These are phyloP conservation scores for Solanum clarkiae DNA, from an alignment of 257 asterid genomes.

Conservation along the genomic window DNA sequence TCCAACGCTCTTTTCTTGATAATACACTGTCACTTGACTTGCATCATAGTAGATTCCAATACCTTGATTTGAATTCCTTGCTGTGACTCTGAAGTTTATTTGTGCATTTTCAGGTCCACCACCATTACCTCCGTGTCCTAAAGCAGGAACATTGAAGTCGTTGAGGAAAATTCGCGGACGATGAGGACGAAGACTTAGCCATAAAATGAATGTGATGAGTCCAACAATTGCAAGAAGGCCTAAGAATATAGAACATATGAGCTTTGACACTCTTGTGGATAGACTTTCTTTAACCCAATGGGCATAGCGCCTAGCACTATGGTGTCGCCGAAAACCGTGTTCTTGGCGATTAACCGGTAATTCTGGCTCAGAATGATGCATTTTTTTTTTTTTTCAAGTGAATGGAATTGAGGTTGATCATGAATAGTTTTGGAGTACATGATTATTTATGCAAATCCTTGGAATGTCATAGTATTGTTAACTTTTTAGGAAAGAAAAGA, in stretches of 20 bases:
- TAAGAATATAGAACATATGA: conserved; percentile 53
- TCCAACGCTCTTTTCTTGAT: conserved; percentile 32
- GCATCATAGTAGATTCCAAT: conserved; percentile 61
- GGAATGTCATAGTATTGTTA: neutral
- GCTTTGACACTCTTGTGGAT: conserved; percentile 60
- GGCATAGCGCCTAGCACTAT: conserved; percentile 60
- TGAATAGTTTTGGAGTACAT: neutral
- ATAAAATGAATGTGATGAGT: conserved; percentile 60
- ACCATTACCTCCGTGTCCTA: conserved; percentile 15
- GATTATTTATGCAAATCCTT: neutral
- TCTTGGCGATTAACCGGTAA: conserved; percentile 26
- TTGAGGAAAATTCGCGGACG: conserved; percentile 64
- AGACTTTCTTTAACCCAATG: conserved; percentile 74
- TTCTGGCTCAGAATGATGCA: conserved; percentile 8
- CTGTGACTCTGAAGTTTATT: conserved; percentile 48
- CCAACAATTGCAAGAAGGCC: conserved; percentile 52
- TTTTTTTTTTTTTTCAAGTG: neutral
- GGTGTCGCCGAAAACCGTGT: too few relatives aligned
- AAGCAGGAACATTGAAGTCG: conserved; percentile 42
- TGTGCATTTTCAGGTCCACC: conserved; percentile 26
- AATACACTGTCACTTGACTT: conserved; percentile 27
- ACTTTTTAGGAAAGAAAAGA: neutral
- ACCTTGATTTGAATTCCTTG: conserved; percentile 52
- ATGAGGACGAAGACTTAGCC: conserved; percentile 91
- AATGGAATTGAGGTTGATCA: neutral